phyloP scores from a whole-genome alignment of 345 rosid genomes.

The Dipteronia dyeriana region DNA sequence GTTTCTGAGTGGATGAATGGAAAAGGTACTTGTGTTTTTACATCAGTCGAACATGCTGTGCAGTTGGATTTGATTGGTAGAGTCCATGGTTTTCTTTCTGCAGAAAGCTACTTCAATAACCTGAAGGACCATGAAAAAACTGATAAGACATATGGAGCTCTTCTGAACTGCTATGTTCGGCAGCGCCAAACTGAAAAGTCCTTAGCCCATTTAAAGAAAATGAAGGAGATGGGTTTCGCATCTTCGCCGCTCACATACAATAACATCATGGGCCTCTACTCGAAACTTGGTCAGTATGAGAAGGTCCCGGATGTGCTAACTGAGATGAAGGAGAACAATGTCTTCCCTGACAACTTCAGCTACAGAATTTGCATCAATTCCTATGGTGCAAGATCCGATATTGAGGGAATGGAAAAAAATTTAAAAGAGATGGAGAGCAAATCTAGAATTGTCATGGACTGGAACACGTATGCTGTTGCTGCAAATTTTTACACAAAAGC shows the following conservation, averaged over 20 bases:
- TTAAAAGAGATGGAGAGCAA: constrained; percentile 74
- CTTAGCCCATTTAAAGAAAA: constrained; percentile 59
- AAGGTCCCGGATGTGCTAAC: constrained; percentile 58
- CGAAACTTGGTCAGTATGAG: constrained; percentile 53
- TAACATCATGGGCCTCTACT: constrained; percentile 80
- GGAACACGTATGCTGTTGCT: constrained; percentile 83
- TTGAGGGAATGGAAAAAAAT: constrained; percentile 52
- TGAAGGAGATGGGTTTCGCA: constrained; percentile 70
- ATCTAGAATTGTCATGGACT: constrained; percentile 56
- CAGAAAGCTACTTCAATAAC: constrained; percentile 66
- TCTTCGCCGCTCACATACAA: constrained; percentile 62
- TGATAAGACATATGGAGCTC: constrained; percentile 82
- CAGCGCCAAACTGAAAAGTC: constrained; percentile 62
- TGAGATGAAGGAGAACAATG: constrained; percentile 69
- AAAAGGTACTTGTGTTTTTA: constrained; percentile 55
- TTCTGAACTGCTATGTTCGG: constrained; percentile 75
- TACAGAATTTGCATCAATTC: constrained; percentile 79
- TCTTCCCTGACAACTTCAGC: constrained; percentile 78
- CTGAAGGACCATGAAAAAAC: constrained; percentile 68
- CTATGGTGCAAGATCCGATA: constrained; percentile 56
- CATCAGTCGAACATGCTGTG: constrained; percentile 78
- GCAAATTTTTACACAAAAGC: constrained; percentile 70
- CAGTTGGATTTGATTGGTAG: constrained; percentile 77
- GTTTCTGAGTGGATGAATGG: constrained; percentile 64
- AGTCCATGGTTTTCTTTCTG: constrained; percentile 62